Evolutionary conservation across 139 green algal species (phyloP).

Genomic region (Chlamydomonas sp.): DNA sequence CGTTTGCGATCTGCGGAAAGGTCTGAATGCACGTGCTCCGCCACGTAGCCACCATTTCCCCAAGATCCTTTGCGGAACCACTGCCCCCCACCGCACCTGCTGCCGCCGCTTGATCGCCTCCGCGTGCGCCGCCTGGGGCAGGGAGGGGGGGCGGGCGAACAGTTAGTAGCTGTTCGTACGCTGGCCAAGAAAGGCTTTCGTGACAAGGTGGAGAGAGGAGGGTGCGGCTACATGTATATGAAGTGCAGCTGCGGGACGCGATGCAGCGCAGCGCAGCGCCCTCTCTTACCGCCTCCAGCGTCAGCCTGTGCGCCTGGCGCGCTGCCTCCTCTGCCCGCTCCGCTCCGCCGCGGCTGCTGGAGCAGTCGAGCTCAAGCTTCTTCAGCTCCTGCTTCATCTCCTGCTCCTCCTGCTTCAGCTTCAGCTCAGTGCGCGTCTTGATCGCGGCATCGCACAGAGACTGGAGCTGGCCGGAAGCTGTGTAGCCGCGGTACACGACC

Average conservation of each 20-base stretch:
- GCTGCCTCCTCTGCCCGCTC: constrained; percentile 1
- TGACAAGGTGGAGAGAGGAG: no score
- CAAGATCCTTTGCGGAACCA: no score
- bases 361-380: constrained; percentile 8
- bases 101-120: neutral
- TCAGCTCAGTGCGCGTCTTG: constrained; percentile 20
- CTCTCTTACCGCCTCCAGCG: constrained; percentile 7
- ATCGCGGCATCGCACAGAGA: constrained; percentile 20
- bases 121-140: neutral
- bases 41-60: neutral
- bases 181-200: no score
- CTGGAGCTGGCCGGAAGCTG: constrained; percentile 11
- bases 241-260: neutral
- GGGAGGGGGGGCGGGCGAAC: no score
- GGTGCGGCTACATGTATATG: no score
- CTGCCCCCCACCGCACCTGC: neutral
- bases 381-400: constrained; percentile 4
- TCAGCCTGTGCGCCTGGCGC: constrained; percentile 10
- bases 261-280: no score
- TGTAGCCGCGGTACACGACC: constrained; percentile 11
- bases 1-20: no score
- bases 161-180: no score
- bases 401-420: constrained; percentile 22
- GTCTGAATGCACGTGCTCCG: neutral
- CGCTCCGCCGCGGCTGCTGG: neutral